Conservation (phyloP, 129 eudicot genomes). For the Escallonia herrerae region DNA sequence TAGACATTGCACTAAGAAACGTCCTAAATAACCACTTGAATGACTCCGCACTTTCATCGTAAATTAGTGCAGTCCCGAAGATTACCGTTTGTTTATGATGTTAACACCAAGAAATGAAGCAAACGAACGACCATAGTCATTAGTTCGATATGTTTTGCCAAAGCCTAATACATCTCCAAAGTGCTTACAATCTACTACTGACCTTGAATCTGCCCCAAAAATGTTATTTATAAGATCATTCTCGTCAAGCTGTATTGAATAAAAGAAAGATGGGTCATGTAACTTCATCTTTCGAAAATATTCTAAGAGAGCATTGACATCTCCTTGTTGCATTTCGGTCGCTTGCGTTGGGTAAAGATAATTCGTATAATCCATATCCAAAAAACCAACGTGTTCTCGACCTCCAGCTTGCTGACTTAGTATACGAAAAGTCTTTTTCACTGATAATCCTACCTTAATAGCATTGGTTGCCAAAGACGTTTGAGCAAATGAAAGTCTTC, state of each 20-base stretch:
- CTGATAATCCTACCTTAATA: no score
- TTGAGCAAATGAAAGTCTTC: no score
- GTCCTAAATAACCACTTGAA: constrained; percentile 34
- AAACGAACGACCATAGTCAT: constrained; percentile 23
- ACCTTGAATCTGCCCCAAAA: constrained; percentile 39
- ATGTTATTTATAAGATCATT: constrained; percentile 33
- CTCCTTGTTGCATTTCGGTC: constrained; percentile 14
- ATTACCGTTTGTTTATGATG: constrained; percentile 24
- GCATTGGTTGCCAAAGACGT: no score
- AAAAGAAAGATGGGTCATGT: constrained; percentile 31
- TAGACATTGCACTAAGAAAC: constrained; percentile 22
- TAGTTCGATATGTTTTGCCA: constrained; percentile 25
- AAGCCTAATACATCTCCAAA: constrained; percentile 39
- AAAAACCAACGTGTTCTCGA: no score
- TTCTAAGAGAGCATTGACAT: constrained; percentile 18
- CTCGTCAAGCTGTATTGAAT: constrained; percentile 28
- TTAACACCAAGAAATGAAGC: constrained; percentile 27
- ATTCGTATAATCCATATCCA: constrained; percentile 17
- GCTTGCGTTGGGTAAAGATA: constrained; percentile 14
- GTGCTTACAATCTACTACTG: constrained; percentile 21
- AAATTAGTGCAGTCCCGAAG: constrained; percentile 32
- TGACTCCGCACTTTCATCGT: constrained; percentile 27
- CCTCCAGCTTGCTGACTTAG: no score
- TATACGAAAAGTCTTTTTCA: no score
- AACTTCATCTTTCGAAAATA: constrained; percentile 21